Percentiles rank a stretch among this genome's conserved stretches.
Conservation (phyloP, 495 filamentous ascomycete species). For the Aspergillus taichungensis region DNA sequence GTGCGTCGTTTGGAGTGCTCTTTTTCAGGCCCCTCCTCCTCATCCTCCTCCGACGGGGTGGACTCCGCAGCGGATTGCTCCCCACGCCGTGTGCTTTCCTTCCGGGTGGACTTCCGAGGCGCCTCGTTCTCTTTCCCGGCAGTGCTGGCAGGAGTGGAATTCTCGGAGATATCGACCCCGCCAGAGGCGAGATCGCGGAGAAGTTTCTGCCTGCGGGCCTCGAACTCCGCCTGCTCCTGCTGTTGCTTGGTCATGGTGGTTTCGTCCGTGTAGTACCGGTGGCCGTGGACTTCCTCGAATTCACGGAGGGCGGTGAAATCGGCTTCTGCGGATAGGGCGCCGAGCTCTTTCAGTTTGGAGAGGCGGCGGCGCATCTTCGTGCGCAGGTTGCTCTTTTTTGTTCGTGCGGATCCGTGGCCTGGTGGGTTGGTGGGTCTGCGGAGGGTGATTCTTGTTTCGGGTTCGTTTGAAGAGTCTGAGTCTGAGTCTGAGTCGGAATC, state of each 20-base stretch:
- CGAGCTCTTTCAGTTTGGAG: constrained; percentile 40
- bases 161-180: constrained; percentile 38
- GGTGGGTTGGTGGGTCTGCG: constrained; percentile 19
- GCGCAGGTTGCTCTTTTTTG: constrained; percentile 47
- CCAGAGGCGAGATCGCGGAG: constrained; percentile 43
- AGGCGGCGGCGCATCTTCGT: constrained; percentile 40
- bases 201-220: constrained; percentile 42
- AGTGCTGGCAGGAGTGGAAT: constrained; percentile 1
- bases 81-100: constrained; percentile 7
- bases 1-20: constrained; percentile 26
- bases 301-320: constrained; percentile 37
- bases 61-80: constrained; percentile 15
- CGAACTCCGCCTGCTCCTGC: constrained; percentile 31
- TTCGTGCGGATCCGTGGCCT: constrained; percentile 38
- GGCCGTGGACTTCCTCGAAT: constrained; percentile 25
- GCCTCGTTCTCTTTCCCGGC: constrained; percentile 25
- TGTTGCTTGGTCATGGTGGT: constrained; percentile 12
- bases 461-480: constrained; percentile 21
- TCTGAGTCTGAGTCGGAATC: constrained; percentile 13
- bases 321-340: constrained; percentile 38
- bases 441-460: constrained; percentile 18
- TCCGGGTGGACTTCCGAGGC: constrained; percentile 10
- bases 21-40: constrained; percentile 10
- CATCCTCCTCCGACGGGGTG: constrained; percentile 6
- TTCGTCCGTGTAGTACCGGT: constrained; percentile 17